Percentiles rank a stretch among this genome's conserved stretches.
Evolutionary conservation across 2,329 filamentous ascomycete species (phyloP).

Genomic region (Tolypocladium sp.): DNA sequence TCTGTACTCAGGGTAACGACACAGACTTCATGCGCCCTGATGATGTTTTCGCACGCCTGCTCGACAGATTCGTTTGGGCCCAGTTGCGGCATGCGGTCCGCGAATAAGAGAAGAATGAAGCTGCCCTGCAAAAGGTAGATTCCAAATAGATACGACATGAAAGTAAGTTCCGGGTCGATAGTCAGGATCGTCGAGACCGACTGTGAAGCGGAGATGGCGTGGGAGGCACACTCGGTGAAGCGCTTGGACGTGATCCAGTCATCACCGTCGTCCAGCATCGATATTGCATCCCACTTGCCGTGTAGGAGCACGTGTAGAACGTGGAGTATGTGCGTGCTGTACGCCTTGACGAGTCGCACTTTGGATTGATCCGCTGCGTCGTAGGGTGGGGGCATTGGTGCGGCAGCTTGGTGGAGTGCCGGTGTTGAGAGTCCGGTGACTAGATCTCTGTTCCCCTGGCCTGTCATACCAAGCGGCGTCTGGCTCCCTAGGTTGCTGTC

Average conservation of each 20-base stretch:
- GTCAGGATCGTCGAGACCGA: conserved; percentile 35
- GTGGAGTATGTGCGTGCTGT: conserved; percentile 37
- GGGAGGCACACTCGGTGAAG: conserved; percentile 35
- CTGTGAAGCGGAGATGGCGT: conserved; percentile 36
- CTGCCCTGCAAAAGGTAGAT: conserved; percentile 43
- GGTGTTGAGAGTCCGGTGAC: conserved; percentile 7
- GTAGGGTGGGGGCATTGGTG: conserved; percentile 3
- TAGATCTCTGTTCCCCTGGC: not conserved
- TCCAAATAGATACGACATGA: conserved; percentile 43
- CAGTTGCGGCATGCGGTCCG: conserved; percentile 38
- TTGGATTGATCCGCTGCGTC: conserved; percentile 17
- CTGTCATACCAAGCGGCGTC: conserved; percentile 1
- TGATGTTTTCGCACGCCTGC: conserved; percentile 38
- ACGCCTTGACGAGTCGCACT: conserved; percentile 31
- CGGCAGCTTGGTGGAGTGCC: not conserved
- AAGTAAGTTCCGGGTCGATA: conserved; percentile 38
- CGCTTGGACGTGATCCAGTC: conserved; percentile 37
- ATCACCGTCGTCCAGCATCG: conserved; percentile 37
- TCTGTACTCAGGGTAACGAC: conserved; percentile 40
- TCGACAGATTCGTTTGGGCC: conserved; percentile 35
- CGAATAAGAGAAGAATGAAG: conserved; percentile 38
- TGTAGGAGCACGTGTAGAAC: conserved; percentile 38
- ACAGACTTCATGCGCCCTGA: conserved; percentile 40
- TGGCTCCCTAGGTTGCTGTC: conserved; percentile 9
- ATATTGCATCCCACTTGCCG: conserved; percentile 40